Evolutionary conservation across 2,329 filamentous ascomycete species (phyloP).

Genomic region (Ceratocystis papillata): DNA sequence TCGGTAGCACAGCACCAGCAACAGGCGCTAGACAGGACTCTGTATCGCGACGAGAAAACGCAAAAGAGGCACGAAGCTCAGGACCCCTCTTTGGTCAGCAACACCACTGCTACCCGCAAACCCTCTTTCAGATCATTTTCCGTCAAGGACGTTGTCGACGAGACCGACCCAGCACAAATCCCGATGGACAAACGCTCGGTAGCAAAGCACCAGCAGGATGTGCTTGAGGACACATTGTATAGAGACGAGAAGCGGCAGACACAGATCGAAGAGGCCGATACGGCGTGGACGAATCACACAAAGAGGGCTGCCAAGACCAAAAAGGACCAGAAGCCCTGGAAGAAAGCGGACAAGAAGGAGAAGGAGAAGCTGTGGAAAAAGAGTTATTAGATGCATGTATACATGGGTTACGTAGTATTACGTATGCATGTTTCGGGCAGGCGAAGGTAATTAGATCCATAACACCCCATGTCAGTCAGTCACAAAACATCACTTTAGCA

Average conservation of each 20-base stretch:
- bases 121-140: background rate
- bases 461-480: background rate
- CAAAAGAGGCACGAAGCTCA: background rate
- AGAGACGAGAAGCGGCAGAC: background rate
- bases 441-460: background rate
- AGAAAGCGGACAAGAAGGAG: constrained; percentile 12
- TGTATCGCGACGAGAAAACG: background rate
- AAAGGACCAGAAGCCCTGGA: constrained; percentile 16
- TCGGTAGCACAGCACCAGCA: background rate
- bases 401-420: background rate
- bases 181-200: constrained; percentile 3
- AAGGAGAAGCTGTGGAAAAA: constrained; percentile 10
- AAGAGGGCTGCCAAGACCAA: background rate
- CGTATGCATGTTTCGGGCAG: background rate
- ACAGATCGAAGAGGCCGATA: constrained; percentile 5
- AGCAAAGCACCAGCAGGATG: background rate
- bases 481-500: background rate
- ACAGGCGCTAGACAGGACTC: background rate
- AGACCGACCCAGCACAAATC: background rate
- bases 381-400: background rate
- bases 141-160: background rate
- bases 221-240: background rate
- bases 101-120: no score
- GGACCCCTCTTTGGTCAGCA: background rate
- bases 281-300: background rate